These are phyloP conservation scores for Magnolia kwangsiensis DNA, from an alignment of 164 flowering plant genomes.

Conservation along the genomic window DNA sequence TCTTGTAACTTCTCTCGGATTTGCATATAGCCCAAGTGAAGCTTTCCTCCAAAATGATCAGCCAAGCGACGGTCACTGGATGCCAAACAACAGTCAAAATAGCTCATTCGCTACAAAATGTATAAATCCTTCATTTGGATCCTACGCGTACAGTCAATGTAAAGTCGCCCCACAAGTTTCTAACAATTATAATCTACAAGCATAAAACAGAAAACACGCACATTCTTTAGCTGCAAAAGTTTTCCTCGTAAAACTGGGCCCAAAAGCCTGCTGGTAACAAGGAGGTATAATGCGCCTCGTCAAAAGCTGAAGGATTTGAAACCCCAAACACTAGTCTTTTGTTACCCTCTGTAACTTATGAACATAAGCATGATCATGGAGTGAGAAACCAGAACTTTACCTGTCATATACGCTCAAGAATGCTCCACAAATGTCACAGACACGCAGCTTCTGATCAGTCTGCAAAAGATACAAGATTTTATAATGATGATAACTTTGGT, in stretches of 20 bases:
- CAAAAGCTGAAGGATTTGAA: conserved; percentile 82
- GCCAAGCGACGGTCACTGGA: conserved; percentile 97
- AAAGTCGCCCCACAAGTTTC: conserved; percentile 7
- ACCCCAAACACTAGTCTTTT: conserved; percentile 54
- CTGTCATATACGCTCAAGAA: conserved; percentile 98
- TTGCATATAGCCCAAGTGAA: conserved; percentile 95
- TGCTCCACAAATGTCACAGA: conserved; percentile 99
- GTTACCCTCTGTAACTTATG: conserved; percentile 23
- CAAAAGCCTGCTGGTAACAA: conserved; percentile 99
- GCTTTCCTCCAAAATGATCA: conserved; percentile 99
- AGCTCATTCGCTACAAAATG: neutral
- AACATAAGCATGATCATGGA: conserved; percentile 8
- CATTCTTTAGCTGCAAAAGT: conserved; percentile 99
- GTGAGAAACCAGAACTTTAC: conserved; percentile 34
- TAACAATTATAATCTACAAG: conserved; percentile 52
- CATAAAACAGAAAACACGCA: conserved; percentile 89
- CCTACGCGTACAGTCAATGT: neutral
- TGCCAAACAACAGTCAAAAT: conserved; percentile 20
- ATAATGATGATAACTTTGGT: neutral
- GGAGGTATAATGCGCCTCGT: conserved; percentile 84
- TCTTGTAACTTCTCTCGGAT: conserved; percentile 91
- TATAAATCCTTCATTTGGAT: neutral
- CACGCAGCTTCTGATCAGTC: conserved; percentile 99
- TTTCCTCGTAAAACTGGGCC: conserved; percentile 99
- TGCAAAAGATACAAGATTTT: conserved; percentile 27